phyloP scores from a whole-genome alignment of 441 rosid genomes.

The Theobroma grandiflorum region DNA sequence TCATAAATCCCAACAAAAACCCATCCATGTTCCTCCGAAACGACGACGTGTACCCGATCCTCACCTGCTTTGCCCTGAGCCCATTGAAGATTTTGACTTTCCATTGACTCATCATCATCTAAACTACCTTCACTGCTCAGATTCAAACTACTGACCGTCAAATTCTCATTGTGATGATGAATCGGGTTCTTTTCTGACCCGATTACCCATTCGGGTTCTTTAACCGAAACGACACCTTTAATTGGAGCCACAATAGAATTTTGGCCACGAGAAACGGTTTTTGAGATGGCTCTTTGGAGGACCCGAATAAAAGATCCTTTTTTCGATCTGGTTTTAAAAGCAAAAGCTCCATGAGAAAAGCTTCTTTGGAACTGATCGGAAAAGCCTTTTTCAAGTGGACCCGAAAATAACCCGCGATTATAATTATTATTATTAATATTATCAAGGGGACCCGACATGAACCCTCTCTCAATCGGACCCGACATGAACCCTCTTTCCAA shows the following conservation, averaged over 20 bases:
- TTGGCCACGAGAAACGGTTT: conserved; percentile 62
- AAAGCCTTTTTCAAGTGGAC: conserved; percentile 51
- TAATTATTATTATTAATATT: not conserved
- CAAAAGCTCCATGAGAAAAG: conserved; percentile 56
- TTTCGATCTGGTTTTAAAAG: conserved; percentile 45
- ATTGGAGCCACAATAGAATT: conserved; percentile 83
- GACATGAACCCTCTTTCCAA: conserved; percentile 79
- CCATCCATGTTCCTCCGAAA: conserved; percentile 75
- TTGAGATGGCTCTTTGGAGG: conserved; percentile 57
- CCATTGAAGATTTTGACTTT: conserved; percentile 70
- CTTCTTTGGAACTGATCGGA: conserved; percentile 55
- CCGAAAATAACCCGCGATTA: conserved; percentile 65
- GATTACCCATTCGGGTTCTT: conserved; percentile 74
- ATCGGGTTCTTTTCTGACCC: conserved; percentile 55
- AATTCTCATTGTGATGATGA: conserved; percentile 41
- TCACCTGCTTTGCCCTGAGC: conserved; percentile 86
- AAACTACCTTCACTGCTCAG: conserved; percentile 50
- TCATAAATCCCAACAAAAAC: conserved; percentile 80
- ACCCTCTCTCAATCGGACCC: conserved; percentile 84
- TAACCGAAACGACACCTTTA: conserved; percentile 52
- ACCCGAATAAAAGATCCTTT: conserved; percentile 46
- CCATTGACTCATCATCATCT: conserved; percentile 51
- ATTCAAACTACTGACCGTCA: conserved; percentile 42
- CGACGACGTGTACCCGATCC: conserved; percentile 77
- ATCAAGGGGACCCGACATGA: conserved; percentile 79